A percentile compares a stretch with the other conserved stretches of the same genome.
phyloP scores from a whole-genome alignment of 2,329 filamentous ascomycete genomes.

The Arthrobotrys sinensis region DNA sequence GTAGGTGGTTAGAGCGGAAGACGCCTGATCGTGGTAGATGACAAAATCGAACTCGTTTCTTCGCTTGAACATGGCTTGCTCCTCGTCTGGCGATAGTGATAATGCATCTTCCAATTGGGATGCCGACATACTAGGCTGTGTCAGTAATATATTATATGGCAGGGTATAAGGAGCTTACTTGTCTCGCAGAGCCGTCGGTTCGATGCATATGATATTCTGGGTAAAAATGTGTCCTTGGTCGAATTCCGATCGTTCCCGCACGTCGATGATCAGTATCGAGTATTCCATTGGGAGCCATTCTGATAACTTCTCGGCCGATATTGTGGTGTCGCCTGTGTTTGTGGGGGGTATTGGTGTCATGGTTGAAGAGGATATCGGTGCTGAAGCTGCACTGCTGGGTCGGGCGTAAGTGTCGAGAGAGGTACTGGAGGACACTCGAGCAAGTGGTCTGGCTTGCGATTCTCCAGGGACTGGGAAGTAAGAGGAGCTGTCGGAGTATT shows the following conservation, averaged over 20 bases:
- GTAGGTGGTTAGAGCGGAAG: constrained; percentile 68
- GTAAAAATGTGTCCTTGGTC: constrained; percentile 91
- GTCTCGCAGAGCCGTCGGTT: constrained; percentile 82
- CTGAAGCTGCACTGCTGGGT: constrained; percentile 62
- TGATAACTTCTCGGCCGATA: constrained; percentile 80
- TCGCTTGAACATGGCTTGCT: constrained; percentile 80
- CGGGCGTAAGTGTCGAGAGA: constrained; percentile 66
- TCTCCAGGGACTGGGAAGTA: constrained; percentile 36
- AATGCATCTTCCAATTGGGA: constrained; percentile 78
- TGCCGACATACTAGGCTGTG: constrained; percentile 71
- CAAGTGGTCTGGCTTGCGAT: constrained; percentile 39
- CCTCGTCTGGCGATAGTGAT: constrained; percentile 78
- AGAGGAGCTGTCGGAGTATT: constrained; percentile 68
- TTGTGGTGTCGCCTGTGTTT: constrained; percentile 68
- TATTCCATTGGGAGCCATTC: constrained; percentile 77
- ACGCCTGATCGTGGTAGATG: constrained; percentile 87
- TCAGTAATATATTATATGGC: background rate
- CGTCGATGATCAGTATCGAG: constrained; percentile 85
- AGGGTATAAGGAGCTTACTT: constrained; percentile 73
- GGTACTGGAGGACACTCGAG: constrained; percentile 58
- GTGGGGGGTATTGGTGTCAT: constrained; percentile 66
- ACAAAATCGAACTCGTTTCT: constrained; percentile 86
- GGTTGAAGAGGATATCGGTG: constrained; percentile 66
- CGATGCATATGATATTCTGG: constrained; percentile 87
- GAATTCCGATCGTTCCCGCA: constrained; percentile 83